Evolutionary conservation across 139 green algal species (phyloP), one percentile per base, ranked within the genome.

Genomic region (Gonium pectorale): DNA sequence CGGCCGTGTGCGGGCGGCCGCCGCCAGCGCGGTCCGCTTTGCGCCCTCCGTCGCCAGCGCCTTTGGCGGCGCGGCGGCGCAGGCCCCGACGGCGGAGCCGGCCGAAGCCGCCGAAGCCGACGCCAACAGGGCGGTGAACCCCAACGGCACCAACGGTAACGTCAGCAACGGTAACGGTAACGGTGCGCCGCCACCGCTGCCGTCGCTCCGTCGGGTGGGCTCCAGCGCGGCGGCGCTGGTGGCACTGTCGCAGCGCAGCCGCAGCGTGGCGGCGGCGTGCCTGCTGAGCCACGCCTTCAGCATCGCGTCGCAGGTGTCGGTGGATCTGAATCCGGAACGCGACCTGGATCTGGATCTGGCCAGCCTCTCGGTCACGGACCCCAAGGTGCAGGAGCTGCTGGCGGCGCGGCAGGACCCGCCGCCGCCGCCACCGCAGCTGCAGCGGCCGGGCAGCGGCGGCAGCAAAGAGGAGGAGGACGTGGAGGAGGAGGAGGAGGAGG

Each of bases 261-360:
- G 75, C 59, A 82, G 75, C 56, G 59, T 82, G 43, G 75, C 75
- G 38, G 75, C 75, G 59, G 75, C 59, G 41, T 82, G 75, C 75
- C 59, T 82, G 75, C 75, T 82, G n/a, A 82, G 59, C 31, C 75
- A 82, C n/a, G 75, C 75, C 22, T 72, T 82, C 40, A 82, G 75
- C 24, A 41, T 82, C 29, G 75, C 75, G 3, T 72, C 75, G 31
- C 59, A 82, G n/a, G 3, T 82, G 41, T 82, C 75, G 4, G 31
- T 62, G 52, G 73, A 81, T 56, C 52, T 31, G 41, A 59, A 82
- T 44, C 43, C 71, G 75, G 38, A 70, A n/a, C 38, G 13, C 5
- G 60, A 67, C 2, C 24, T 67, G 19, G 71, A 64, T 43, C 44
- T 49, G 33, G 71, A 80, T 9, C 49, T 54, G 37, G 31, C 7